Percentiles rank a stretch among this genome's conserved stretches.
These are phyloP conservation scores for Lecanosticta acicola DNA, from an alignment of 2,329 filamentous ascomycete genomes.

Conservation along the genomic window DNA sequence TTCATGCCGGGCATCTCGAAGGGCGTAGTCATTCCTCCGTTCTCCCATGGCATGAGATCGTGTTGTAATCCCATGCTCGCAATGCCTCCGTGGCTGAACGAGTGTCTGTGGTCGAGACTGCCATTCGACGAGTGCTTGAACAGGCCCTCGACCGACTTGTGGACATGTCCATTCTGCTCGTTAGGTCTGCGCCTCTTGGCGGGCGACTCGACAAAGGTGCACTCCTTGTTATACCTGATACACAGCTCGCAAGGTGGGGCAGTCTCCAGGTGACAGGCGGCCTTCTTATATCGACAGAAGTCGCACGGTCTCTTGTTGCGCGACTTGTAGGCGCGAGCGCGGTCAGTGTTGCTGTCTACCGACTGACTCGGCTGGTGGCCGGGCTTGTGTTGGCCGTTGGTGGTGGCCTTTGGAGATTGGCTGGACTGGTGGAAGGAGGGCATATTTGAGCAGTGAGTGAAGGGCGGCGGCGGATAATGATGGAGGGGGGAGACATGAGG, in stretches of 20 bases:
- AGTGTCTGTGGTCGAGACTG: conserved; percentile 15
- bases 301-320: conserved; percentile 42
- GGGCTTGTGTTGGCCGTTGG: conserved; percentile 3
- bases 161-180: conserved; percentile 17
- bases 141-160: conserved; percentile 11
- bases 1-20: conserved; percentile 25
- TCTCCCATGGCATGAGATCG: conserved; percentile 27
- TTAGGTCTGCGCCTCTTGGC: conserved; percentile 32
- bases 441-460: conserved; percentile 4
- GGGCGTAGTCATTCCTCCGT: conserved; percentile 19
- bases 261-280: conserved; percentile 41
- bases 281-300: conserved; percentile 43
- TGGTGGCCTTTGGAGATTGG: background rate
- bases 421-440: conserved; percentile 3
- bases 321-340: conserved; percentile 34
- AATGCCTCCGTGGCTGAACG: conserved; percentile 19
- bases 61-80: conserved; percentile 24
- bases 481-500: conserved; percentile 4
- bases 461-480: conserved; percentile 7
- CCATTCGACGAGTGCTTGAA: conserved; percentile 16
- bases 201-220: conserved; percentile 41
- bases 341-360: conserved; percentile 17
- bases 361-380: background rate
- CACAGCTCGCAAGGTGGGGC: conserved; percentile 42
- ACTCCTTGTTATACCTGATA: conserved; percentile 39